Evolutionary conservation across 805 yeast genomes (phyloP), one percentile per base, ranked within the genome.

Genomic region (Tetrapisispora fleetii): DNA sequence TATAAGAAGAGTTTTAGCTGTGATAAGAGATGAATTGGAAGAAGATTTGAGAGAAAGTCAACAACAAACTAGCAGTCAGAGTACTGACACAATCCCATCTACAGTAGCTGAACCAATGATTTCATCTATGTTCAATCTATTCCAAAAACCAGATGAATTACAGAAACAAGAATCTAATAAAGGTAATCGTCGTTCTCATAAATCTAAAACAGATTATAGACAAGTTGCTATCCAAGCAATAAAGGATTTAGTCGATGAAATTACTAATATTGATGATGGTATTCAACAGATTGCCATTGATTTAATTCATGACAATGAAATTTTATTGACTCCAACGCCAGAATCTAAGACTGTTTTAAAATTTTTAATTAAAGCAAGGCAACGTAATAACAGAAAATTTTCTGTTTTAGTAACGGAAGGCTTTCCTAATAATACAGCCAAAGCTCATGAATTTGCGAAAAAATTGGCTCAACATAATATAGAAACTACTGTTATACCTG

Each of bases 321-420:
- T 85, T 21, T 67, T 85, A 40, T 62, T 77, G 28, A 87, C 97
- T 0, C 96, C 98, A n/a, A 89, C 98, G 0, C 97, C 98, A 6
- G 87, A 82, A 39, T 87, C 96, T 0, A 79, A 80, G 52, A 91
- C 98, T 0, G 96, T 93, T 11, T 70, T 88, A 49, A 88, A 88
- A 57, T 93, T 93, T 58, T 71, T 93, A 51, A 72, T 88, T 49
- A 83, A 85, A 59, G 96, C 97, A 4, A 79, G 95, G 51, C 77
- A 83, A 53, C 62, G 68, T 43, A 64, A 64, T 38, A 90, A 91
- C 69, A 81, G 98, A 72, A 85, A 80, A 59, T 91, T 93, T 67
- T 84, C 95, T 0, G 98, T 95, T 10, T 71, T 87, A 50, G 93
- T 93, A 33, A 85, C 96, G 1, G 99, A 93, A 65, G 80, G 83